A percentile compares a stretch with the other conserved stretches of the same genome.
Conservation (phyloP, 352 stramenopile species). For the Sclerospora graminicola region DNA sequence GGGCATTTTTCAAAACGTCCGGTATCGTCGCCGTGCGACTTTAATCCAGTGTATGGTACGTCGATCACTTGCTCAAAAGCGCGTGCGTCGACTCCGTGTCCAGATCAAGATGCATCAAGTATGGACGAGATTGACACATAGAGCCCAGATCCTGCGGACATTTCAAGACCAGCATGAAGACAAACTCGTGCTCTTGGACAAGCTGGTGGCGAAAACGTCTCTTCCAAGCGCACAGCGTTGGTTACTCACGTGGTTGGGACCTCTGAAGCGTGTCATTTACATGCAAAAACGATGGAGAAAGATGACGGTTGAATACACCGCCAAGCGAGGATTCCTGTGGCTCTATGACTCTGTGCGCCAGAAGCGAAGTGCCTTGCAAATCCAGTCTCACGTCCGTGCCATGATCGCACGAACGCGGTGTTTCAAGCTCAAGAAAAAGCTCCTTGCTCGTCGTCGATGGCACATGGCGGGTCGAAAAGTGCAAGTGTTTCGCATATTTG, state of each 20-base stretch:
- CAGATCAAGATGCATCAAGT: slow-evolving; percentile 50
- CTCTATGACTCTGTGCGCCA: slow-evolving; percentile 51
- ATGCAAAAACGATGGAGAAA: slow-evolving; percentile 82
- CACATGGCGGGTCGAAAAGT: slow-evolving; percentile 56
- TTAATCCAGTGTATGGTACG: slow-evolving; percentile 75
- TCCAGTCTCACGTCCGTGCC: slow-evolving; percentile 55
- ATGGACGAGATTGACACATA: slow-evolving; percentile 56
- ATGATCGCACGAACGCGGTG: slow-evolving; percentile 63
- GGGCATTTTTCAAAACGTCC: slow-evolving; percentile 55
- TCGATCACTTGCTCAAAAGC: slow-evolving; percentile 63
- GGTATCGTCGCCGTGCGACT: slow-evolving; percentile 57
- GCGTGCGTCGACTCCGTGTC: slow-evolving; percentile 43
- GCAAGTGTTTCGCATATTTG: slow-evolving; percentile 41
- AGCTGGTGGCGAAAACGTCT: slow-evolving; percentile 57
- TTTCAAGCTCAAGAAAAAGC: slow-evolving; percentile 48
- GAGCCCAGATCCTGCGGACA: slow-evolving; percentile 59
- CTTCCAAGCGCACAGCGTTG: slow-evolving; percentile 53
- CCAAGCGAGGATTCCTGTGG: slow-evolving; percentile 76
- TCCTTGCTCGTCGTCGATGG: slow-evolving; percentile 59
- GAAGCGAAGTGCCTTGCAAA: slow-evolving; percentile 48
- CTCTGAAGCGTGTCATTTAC: slow-evolving; percentile 74
- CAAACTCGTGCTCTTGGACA: slow-evolving; percentile 76
- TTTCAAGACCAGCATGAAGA: slow-evolving; percentile 74
- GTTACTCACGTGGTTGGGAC: slow-evolving; percentile 80
- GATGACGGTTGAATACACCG: slow-evolving; percentile 55